These are phyloP conservation scores for Amanita pallidorosea DNA, from an alignment of 768 basidiomycete genomes.

Conservation along the genomic window DNA sequence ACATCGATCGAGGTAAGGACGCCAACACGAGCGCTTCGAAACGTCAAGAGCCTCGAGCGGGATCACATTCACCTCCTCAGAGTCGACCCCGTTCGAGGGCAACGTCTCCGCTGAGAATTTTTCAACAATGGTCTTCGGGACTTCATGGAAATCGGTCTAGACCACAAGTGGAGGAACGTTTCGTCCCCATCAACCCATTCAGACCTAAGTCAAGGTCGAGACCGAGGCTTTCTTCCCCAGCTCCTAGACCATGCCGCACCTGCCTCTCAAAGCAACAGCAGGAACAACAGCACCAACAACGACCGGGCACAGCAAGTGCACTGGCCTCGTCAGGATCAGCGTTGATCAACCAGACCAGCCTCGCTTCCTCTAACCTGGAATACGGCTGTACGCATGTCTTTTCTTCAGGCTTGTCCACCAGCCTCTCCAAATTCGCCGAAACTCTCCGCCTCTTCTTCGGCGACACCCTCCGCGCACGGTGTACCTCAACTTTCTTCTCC, in stretches of 20 bases:
- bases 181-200: constrained; percentile 48
- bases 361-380: constrained; percentile 14
- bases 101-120: constrained; percentile 48
- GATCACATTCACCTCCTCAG: constrained; percentile 20
- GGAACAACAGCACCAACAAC: not conserved
- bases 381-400: constrained; percentile 17
- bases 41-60: not conserved
- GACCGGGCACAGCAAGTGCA: constrained; percentile 15
- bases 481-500: constrained; percentile 41
- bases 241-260: constrained; percentile 6
- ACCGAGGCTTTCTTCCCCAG: constrained; percentile 2
- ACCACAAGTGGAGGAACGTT: constrained; percentile 37
- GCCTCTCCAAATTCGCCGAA: constrained; percentile 8
- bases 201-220: constrained; percentile 18
- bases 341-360: constrained; percentile 7
- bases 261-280: constrained; percentile 11
- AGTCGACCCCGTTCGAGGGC: constrained; percentile 37
- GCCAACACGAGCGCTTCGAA: constrained; percentile 13
- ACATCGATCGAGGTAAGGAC: constrained; percentile 13
- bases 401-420: constrained; percentile 7
- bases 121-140: constrained; percentile 41
- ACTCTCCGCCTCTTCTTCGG: not conserved
- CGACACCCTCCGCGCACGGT: not conserved
- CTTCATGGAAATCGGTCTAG: constrained; percentile 28
- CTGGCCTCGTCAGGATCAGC: constrained; percentile 18